phyloP scores from a whole-genome alignment of 139 green algal genomes.

The Chlorella sp. region DNA sequence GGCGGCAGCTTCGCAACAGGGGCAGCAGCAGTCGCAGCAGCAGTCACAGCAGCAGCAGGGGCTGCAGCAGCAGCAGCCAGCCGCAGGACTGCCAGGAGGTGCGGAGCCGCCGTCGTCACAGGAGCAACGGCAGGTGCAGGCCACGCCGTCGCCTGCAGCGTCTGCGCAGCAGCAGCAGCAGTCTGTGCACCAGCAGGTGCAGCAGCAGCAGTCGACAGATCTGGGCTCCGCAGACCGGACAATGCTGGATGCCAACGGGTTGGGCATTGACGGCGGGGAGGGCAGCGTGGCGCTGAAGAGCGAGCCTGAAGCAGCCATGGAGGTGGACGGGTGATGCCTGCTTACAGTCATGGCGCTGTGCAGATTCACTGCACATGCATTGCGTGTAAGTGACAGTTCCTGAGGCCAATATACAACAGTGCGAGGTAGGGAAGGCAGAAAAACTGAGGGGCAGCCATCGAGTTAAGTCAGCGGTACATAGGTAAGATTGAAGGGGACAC shows the following conservation, averaged over 20 bases:
- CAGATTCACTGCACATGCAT: too few species aligned
- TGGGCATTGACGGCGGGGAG: neutral
- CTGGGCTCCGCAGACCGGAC: too few species aligned
- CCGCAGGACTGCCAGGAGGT: neutral
- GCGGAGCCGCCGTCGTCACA: neutral
- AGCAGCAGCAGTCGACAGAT: too few species aligned
- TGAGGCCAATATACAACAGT: too few species aligned
- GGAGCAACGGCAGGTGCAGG: neutral
- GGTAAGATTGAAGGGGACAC: too few species aligned
- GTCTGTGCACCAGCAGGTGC: neutral
- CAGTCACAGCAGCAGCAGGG: neutral
- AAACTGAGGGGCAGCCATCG: too few species aligned
- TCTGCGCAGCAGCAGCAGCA: neutral
- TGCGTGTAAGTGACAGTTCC: too few species aligned
- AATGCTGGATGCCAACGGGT: too few species aligned
- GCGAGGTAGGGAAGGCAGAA: too few species aligned
- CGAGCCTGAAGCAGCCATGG: conserved; percentile 3
- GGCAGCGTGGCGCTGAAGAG: neutral
- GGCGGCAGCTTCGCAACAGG: neutral
- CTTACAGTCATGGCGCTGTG: neutral
- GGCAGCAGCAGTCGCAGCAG: neutral
- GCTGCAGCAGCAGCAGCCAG: neutral
- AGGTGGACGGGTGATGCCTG: conserved; percentile 2
- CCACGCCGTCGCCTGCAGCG: too few species aligned
- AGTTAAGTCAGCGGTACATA: too few species aligned